Percentiles rank a stretch among this genome's conserved stretches.
These are phyloP conservation scores for Oldenlandia corymbosa DNA, from an alignment of 257 asterid species.

Conservation along the genomic window DNA sequence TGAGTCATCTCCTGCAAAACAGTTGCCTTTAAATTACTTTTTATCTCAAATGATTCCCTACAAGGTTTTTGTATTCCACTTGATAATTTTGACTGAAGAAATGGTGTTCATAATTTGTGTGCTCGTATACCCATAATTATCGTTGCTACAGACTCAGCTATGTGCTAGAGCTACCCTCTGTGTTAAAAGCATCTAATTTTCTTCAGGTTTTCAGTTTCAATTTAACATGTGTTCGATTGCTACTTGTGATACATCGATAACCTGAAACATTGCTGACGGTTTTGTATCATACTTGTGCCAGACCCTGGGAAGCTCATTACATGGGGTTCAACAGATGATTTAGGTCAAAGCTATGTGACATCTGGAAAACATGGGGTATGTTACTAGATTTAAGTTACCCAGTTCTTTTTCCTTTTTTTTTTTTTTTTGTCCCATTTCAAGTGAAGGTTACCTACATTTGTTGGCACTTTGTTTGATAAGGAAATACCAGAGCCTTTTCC, in stretches of 20 bases:
- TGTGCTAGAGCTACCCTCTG: not conserved
- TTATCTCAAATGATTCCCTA: too few relatives aligned
- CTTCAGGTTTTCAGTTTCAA: not conserved
- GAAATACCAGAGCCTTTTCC: conserved; percentile 99
- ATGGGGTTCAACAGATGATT: conserved; percentile 94
- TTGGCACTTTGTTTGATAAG: conserved; percentile 46
- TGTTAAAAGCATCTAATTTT: not conserved
- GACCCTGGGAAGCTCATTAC: conserved; percentile 92
- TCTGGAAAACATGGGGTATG: conserved; percentile 98
- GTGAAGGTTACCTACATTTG: conserved; percentile 33
- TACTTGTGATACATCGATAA: not conserved
- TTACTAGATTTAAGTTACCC: not conserved
- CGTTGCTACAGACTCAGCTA: not conserved
- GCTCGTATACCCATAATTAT: too few relatives aligned
- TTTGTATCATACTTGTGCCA: conserved; percentile 26
- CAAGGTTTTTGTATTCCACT: too few relatives aligned
- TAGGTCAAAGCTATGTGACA: conserved; percentile 92
- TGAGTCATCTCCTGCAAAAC: too few relatives aligned
- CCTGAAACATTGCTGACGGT: not conserved
- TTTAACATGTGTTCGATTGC: not conserved
- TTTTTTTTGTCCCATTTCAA: too few relatives aligned
- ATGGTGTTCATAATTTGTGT: too few relatives aligned
- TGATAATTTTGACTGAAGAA: too few relatives aligned
- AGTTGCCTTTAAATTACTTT: too few relatives aligned
- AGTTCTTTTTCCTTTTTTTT: not conserved